Evolutionary conservation across 2,329 filamentous ascomycete species (phyloP).

Genomic region (Pseudocercospora fijiensis): DNA sequence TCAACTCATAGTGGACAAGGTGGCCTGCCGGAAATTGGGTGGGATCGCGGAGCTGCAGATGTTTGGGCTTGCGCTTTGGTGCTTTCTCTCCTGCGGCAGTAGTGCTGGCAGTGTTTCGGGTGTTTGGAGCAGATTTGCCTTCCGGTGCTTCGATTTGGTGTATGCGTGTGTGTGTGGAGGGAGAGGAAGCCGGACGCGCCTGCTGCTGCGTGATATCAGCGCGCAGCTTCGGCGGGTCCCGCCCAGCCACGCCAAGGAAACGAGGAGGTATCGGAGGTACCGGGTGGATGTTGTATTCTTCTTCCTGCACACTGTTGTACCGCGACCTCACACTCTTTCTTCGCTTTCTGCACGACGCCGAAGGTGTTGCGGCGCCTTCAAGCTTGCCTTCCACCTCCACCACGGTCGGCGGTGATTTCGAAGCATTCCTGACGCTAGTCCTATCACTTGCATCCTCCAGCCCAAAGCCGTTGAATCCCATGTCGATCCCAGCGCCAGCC

Average conservation of each 20-base stretch:
- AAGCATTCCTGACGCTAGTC: conserved; percentile 2
- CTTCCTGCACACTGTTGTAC: background rate
- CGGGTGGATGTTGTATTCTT: background rate
- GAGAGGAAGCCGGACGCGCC: background rate
- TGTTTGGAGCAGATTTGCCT: background rate
- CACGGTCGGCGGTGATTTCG: background rate
- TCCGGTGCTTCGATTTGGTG: conserved; percentile 7
- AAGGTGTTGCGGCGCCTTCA: background rate
- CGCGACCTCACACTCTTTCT: conserved; percentile 6
- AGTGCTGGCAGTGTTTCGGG: conserved; percentile 1
- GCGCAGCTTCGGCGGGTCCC: conserved; percentile 3
- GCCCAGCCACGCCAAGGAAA: background rate
- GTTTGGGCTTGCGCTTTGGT: background rate
- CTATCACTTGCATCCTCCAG: conserved; percentile 8
- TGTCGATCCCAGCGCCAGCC: background rate
- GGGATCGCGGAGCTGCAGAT: background rate
- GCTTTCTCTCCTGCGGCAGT: conserved; percentile 3
- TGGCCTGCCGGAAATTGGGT: conserved; percentile 3
- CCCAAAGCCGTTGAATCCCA: conserved; percentile 1
- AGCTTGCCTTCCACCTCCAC: background rate
- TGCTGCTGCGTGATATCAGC: conserved; percentile 5
- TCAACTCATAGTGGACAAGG: conserved; percentile 7
- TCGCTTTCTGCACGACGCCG: background rate
- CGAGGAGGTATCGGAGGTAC: conserved; percentile 1
- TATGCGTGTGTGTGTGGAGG: conserved; percentile 10